Percentiles rank a stretch among this genome's conserved stretches.
These are phyloP conservation scores for Pyrenochaeta sp. DNA, from an alignment of 2,329 filamentous ascomycete genomes.

Conservation along the genomic window DNA sequence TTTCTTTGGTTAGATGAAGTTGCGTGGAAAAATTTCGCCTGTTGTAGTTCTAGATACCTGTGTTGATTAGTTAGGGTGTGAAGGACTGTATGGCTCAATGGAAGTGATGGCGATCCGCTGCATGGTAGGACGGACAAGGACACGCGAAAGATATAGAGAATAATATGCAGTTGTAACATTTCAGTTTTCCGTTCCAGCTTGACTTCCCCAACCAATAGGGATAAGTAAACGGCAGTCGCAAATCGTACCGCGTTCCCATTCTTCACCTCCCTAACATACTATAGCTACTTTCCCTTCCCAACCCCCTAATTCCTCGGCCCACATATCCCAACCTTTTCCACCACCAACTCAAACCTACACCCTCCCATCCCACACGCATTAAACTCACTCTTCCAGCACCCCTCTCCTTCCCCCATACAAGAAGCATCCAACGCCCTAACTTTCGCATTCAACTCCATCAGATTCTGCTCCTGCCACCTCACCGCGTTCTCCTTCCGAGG, in stretches of 20 bases:
- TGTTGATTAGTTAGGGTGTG: slow-evolving; percentile 20
- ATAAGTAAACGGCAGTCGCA: too few relatives aligned
- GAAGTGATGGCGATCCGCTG: not conserved
- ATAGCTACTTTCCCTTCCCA: too few relatives aligned
- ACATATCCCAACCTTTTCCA: not conserved
- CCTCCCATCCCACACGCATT: not conserved
- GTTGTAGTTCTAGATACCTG: slow-evolving; percentile 35
- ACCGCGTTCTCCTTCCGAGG: slow-evolving; percentile 6
- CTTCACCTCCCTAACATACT: too few relatives aligned
- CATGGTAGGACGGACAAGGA: not conserved
- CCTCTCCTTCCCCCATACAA: slow-evolving; percentile 7
- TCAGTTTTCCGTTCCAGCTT: not conserved
- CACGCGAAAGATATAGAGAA: not conserved
- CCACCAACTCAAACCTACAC: not conserved
- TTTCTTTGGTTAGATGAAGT: slow-evolving; percentile 16
- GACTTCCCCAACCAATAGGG: too few relatives aligned
- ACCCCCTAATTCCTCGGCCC: not conserved
- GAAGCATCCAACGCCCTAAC: slow-evolving; percentile 13
- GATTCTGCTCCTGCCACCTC: slow-evolving; percentile 26
- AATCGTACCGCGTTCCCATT: too few relatives aligned
- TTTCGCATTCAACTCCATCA: slow-evolving; percentile 21
- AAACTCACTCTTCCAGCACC: slow-evolving; percentile 6
- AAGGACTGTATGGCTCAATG: slow-evolving; percentile 8
- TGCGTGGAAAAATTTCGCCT: not conserved
- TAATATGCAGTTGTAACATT: not conserved